Evolutionary conservation across 805 yeast genomes (phyloP), one percentile per base, ranked within the genome.

Genomic region (Cyberlindnera americana): DNA sequence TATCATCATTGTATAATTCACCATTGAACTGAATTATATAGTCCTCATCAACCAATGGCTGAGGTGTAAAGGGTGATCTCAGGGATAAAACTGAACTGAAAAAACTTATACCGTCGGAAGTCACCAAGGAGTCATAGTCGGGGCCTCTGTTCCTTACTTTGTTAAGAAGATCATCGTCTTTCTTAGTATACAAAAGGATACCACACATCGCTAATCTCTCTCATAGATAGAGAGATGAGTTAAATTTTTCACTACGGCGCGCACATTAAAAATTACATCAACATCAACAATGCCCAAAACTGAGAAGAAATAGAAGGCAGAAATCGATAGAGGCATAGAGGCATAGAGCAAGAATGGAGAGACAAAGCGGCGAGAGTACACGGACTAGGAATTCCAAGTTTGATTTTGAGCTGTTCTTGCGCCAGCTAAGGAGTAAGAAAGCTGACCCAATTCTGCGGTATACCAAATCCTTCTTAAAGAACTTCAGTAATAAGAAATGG

Each of bases 381-480:
- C 44, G 44, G 10, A 27, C 48, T n/a, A 42, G 41, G 35, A 44
- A 47, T 2, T 42, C 44, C 15, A 49, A 49, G 32, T 90, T 91
- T 62, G 95, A 93, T 59, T 93, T 91, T 59, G 96, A 87, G 57
- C 62, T 72, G 18, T 93, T 93, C 57, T 67, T 89, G 28, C 69
- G 70, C 11, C 85, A 83, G 49, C 70, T 93, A 49, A 80, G 83
- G 43, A 72, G 75, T 37, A 82, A 80, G 47, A 70, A 73, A 39
- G 96, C 98, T 5, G 95, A 87, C 42, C 97, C 98, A 0, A 74
- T 89, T 26, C 89, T 90, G 6, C 75, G 87, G 41, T 93, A 91
- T 56, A 75, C 90, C 29, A 79, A 83, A 52, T 87, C 96, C 2
- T 95, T 93, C 53, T 64, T 95, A 32, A 74, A 71, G 31, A 91